These are phyloP conservation scores for Paspalum vaginatum DNA, from an alignment of 176 grass and related monocot species.

Conservation along the genomic window DNA sequence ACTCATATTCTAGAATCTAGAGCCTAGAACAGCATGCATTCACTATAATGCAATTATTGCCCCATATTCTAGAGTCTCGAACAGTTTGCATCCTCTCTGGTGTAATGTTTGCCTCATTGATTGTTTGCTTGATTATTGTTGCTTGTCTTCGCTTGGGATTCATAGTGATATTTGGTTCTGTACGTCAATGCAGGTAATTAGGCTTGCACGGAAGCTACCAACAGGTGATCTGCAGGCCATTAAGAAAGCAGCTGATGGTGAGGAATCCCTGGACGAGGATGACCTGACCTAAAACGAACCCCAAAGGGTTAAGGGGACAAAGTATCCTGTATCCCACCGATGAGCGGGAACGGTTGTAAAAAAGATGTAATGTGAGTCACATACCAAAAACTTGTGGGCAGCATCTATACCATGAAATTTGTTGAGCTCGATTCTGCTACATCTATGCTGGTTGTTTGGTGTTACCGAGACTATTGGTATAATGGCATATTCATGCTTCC, in stretches of 20 bases:
- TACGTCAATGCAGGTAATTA: slow-evolving; percentile 69
- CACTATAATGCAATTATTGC: background rate
- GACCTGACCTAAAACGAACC: slow-evolving; percentile 72
- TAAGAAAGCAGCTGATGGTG: slow-evolving; percentile 48
- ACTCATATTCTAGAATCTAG: background rate
- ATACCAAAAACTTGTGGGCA: slow-evolving; percentile 2
- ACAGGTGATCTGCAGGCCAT: slow-evolving; percentile 82
- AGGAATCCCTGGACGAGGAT: slow-evolving; percentile 80
- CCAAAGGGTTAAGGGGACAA: background rate
- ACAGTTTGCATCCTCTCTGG: background rate
- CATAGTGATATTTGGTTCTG: background rate
- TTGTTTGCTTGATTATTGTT: slow-evolving; percentile 3
- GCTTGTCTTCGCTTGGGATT: background rate
- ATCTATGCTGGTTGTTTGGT: background rate
- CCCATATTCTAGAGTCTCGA: background rate
- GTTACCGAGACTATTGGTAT: background rate
- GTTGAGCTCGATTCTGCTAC: background rate
- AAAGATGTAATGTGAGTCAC: background rate
- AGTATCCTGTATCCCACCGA: background rate
- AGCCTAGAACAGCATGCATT: background rate
- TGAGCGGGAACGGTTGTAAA: slow-evolving; percentile 40
- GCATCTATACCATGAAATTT: slow-evolving; percentile 30
- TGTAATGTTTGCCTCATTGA: background rate
- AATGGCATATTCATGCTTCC: background rate
- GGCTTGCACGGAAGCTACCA: slow-evolving; percentile 84